Base-by-base conservation (phyloP, 2,329 filamentous ascomycete genomes). In the Monilinia fructigena region DNA sequence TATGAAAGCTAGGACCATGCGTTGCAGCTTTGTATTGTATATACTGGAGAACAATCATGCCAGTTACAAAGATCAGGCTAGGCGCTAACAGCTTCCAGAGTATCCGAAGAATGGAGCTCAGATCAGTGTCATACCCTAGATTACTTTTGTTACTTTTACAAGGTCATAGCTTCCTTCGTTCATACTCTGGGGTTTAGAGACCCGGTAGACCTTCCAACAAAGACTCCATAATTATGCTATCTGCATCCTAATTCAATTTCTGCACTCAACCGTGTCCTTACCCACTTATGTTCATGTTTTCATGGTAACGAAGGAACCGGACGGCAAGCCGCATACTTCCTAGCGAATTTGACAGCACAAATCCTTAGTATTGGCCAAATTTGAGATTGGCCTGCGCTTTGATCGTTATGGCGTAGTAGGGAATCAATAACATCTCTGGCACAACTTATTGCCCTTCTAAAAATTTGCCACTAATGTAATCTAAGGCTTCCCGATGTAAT, bases 71-170 rank as follows among this genome's bases (percentile, higher is more conserved):
- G 54, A 28, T 50, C n/a, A 63, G 48, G 18, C 55, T 16, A 35
- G 42, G 63, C 35, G 26, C 47, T 28, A 53, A 12, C 23, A 38
- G 50, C 45, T 70, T 69, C 70, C 65, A 69, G 62, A 70, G 67
- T 40, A 68, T 31, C 66, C 67, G 65, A 72, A 71, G 70, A 71
- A 71, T 68, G 68, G 70, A 71, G 63, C 63, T 66, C 47, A 61
- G 35, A 55, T 55, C 50, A 42, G 38, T 31, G 23, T 42, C 35
- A 63, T 42, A n/a, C 12, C n/a, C 28, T 50, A 26, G 45, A 50
- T 61, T 50, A 14, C 45, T 38, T 26, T 50, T 61, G 31, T 61
- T 50, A 38, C 31, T 50, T 50, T 61, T 61, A 40, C 10, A 31
- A 55, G 20, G 45, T 26, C 56, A 48, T 60, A 48, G 56, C 56